These are phyloP conservation scores for Lactifluus subvellereus DNA, from an alignment of 768 basidiomycete genomes.

Conservation along the genomic window DNA sequence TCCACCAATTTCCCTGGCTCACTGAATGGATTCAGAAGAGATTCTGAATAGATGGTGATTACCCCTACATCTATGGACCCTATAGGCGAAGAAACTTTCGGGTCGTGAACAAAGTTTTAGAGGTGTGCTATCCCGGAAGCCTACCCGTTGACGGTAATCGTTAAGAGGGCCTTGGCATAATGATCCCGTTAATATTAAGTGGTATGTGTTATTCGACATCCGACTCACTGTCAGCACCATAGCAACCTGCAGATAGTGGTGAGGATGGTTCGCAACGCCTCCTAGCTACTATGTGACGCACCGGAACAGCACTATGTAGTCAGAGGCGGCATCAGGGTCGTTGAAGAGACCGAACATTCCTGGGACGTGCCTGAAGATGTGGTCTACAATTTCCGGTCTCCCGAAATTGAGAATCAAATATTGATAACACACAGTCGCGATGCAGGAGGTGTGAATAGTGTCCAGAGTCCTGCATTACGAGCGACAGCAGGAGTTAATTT, in stretches of 20 bases:
- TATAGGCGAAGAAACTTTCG: slow-evolving; percentile 12
- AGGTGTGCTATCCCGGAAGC: background rate
- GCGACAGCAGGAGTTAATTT: background rate
- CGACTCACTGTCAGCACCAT: slow-evolving; percentile 8
- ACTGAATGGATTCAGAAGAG: slow-evolving; percentile 1
- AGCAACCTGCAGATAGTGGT: background rate
- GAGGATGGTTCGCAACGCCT: background rate
- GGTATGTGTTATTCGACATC: background rate
- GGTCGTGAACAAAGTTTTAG: background rate
- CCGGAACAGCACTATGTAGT: background rate
- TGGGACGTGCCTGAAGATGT: slow-evolving; percentile 5
- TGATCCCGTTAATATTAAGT: background rate
- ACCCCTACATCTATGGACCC: slow-evolving; percentile 15
- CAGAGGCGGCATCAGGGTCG: background rate
- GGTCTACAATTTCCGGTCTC: background rate
- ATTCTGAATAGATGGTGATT: background rate
- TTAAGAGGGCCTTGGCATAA: background rate
- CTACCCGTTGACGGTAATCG: slow-evolving; percentile 16
- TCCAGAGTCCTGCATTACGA: slow-evolving; percentile 8
- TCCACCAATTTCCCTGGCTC: slow-evolving; percentile 17
- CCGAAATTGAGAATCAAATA: slow-evolving; percentile 11
- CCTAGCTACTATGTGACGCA: background rate
- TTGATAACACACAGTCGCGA: slow-evolving; percentile 4
- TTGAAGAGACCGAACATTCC: background rate
- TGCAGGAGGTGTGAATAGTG: slow-evolving; percentile 6